Evolutionary conservation across 345 rosid genomes (phyloP).

Genomic region (Eucalyptus dawsonii): DNA sequence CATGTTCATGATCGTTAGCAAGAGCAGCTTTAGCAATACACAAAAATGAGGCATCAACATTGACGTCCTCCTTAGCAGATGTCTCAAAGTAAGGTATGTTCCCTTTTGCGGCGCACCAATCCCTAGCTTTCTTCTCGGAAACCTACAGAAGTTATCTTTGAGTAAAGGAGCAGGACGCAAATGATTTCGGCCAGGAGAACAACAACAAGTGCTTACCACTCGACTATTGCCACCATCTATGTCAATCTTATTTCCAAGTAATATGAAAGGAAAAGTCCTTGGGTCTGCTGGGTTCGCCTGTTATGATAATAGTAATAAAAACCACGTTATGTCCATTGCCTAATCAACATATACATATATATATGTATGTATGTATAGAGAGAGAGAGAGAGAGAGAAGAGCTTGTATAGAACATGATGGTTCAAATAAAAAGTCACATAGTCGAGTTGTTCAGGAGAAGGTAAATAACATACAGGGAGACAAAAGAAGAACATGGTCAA

Average conservation of each 20-base stretch:
- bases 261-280: constrained; percentile 63
- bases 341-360: too few species aligned
- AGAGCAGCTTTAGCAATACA: constrained; percentile 78
- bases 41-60: constrained; percentile 76
- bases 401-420: not conserved
- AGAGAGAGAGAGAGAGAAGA: not conserved
- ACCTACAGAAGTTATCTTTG: constrained; percentile 30
- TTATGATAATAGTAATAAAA: not conserved
- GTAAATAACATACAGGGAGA: not conserved
- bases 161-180: not conserved
- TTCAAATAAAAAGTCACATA: not conserved
- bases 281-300: constrained; percentile 88
- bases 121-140: constrained; percentile 95
- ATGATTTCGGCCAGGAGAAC: not conserved
- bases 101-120: constrained; percentile 90
- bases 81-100: constrained; percentile 89
- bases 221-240: constrained; percentile 98
- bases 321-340: not conserved
- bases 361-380: too few species aligned
- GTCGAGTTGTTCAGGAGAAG: not conserved
- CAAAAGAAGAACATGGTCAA: not conserved
- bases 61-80: constrained; percentile 91
- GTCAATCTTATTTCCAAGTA: constrained; percentile 96
- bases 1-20: constrained; percentile 72
- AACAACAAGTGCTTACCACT: constrained; percentile 48